These are phyloP conservation scores for Nepenthes mirabilis DNA, from an alignment of 148 eudicot genomes.

Conservation along the genomic window DNA sequence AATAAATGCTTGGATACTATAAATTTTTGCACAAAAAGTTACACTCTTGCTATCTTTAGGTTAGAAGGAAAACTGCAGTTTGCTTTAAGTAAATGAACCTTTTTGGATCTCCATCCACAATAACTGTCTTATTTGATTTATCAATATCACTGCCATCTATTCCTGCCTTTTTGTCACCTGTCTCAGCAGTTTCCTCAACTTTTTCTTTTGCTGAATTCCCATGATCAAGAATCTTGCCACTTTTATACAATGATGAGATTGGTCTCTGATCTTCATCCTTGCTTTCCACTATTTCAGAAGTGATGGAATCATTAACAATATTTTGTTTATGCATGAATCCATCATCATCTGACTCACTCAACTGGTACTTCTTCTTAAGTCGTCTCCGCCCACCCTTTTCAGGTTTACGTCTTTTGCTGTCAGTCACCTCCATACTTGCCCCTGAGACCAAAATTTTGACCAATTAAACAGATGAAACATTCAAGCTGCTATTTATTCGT, in stretches of 20 bases:
- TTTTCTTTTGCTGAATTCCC: slow-evolving; percentile 6
- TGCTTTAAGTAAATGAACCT: slow-evolving; percentile 20
- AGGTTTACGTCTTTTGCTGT: slow-evolving; percentile 13
- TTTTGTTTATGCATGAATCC: slow-evolving; percentile 6
- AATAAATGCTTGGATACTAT: background rate
- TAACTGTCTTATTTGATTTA: slow-evolving; percentile 6
- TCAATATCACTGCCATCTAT: slow-evolving; percentile 4
- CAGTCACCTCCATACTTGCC: slow-evolving; percentile 17
- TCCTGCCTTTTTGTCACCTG: slow-evolving; percentile 2
- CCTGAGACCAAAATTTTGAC: slow-evolving; percentile 12
- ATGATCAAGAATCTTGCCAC: slow-evolving; percentile 8
- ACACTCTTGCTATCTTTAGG: background rate
- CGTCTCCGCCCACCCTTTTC: slow-evolving; percentile 21
- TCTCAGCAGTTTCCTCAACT: background rate
- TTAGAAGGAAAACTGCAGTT: no score
- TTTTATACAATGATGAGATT: slow-evolving; percentile 29
- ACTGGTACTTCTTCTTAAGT: slow-evolving; percentile 31
- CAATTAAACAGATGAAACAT: background rate
- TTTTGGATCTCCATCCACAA: slow-evolving; percentile 15
- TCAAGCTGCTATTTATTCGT: background rate
- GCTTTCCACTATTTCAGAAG: slow-evolving; percentile 16
- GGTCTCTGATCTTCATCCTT: slow-evolving; percentile 48
- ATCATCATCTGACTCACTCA: slow-evolving; percentile 55
- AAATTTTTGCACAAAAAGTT: no score
- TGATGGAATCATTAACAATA: slow-evolving; percentile 1